A percentile compares a stretch with the other conserved stretches of the same genome.
Conservation (phyloP, 495 filamentous ascomycete species). For the Penicillium ucsense region DNA sequence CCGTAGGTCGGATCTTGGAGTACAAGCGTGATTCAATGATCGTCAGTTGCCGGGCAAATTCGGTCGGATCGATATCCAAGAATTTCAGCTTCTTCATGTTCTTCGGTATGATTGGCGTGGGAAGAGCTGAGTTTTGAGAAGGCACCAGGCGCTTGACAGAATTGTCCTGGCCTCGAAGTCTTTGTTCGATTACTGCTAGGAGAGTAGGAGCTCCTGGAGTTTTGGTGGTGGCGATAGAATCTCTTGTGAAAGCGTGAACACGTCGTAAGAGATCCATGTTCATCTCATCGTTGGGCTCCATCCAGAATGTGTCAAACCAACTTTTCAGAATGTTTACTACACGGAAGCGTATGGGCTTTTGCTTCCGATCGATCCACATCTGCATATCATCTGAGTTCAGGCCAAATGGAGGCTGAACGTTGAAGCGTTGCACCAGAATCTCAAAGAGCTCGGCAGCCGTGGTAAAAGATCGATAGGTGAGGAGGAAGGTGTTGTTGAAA, state of each 20-base stretch:
- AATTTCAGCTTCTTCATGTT: conserved; percentile 99
- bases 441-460: conserved; percentile 85
- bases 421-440: conserved; percentile 81
- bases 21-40: conserved; percentile 95
- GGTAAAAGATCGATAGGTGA: conserved; percentile 95
- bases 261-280: conserved; percentile 77
- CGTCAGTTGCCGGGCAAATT: conserved; percentile 93
- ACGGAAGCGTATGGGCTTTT: conserved; percentile 87
- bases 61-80: conserved; percentile 88
- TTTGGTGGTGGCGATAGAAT: conserved; percentile 82
- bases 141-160: conserved; percentile 79
- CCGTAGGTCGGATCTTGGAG: conserved; percentile 86
- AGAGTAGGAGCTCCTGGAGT: conserved; percentile 77
- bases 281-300: conserved; percentile 80
- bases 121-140: conserved; percentile 68
- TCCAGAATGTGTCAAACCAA: conserved; percentile 98
- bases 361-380: conserved; percentile 85
- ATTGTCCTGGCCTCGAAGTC: conserved; percentile 75
- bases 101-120: conserved; percentile 87
- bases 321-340: conserved; percentile 96
- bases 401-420: conserved; percentile 83
- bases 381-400: conserved; percentile 68
- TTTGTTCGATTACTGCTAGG: conserved; percentile 76
- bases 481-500: conserved; percentile 95
- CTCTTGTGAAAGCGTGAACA: conserved; percentile 83